Evolutionary conservation across 139 green algal species (phyloP), one percentile per base, ranked within the genome.

Genomic region (Chlamydomonas incerta): DNA sequence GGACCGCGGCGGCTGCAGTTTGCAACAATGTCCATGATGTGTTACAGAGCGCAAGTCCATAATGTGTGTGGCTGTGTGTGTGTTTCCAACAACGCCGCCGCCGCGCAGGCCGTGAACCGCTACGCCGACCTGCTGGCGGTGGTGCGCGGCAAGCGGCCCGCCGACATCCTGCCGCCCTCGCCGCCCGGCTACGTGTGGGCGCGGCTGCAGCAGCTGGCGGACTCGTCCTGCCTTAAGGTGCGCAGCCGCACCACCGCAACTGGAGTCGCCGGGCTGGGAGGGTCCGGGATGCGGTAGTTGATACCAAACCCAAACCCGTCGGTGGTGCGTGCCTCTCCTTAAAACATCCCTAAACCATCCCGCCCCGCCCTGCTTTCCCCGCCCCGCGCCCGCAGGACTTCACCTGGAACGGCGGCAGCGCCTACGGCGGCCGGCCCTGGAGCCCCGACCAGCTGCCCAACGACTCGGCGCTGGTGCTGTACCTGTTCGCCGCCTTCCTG

Each of bases 401-500:
- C 46, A 35, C 72, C 6, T 96, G 94, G 93, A 89, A 90, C 47
- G 86, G 82, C 11, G 95, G 95, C 1, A 90, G 93, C 15, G 73
- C 85, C 21, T 95, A 88, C 68, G 83, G n/a, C 11, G 91, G 94
- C 21, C 85, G 91, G 26, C 68, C 88, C 10, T 98, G 95, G 95
- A 92, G 35, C 10, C 35, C 80, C 14, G 95, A 98, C 82, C 75
- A 83, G 35, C 88, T 97, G 72, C 95, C 95, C 37, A 97, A 82
- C 18, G 95, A 98, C 86, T 91, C 79, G 3, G 87, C 90, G 1
- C 87, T 98, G 50, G 26, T 98, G 62, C 89, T 98, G 29, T 98
- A 96, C 88, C 63, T 97, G 9, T 96, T 97, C 74, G 88, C 94
- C 18, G 93, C 93, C 14, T 98, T 93, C 87, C 74, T 98, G 47